phyloP scores from a whole-genome alignment of 306 rosid genomes.

The Medicago truncatula region MtrunA17r5.0-ANR NC_053048.1:48575001-48575500 shows the following conservation, averaged over 20 bases:
- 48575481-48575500: neutral
- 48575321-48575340: constrained; percentile 91
- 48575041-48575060: constrained; percentile 46
- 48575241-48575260: constrained; percentile 88
- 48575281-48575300: constrained; percentile 94
- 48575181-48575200: constrained; percentile 97
- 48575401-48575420: constrained; percentile 50
- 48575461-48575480: neutral
- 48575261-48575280: constrained; percentile 86
- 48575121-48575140: neutral
- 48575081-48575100: constrained; percentile 51
- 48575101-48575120: constrained; percentile 25
- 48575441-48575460: neutral
- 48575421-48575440: neutral
- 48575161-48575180: neutral
- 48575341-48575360: constrained; percentile 79
- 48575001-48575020: constrained; percentile 64
- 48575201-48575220: constrained; percentile 92
- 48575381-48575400: constrained; percentile 92
- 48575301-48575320: constrained; percentile 90
- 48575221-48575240: constrained; percentile 83
- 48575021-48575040: constrained; percentile 70
- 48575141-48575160: neutral
- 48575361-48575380: constrained; percentile 87
- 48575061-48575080: constrained; percentile 51